Evolutionary conservation across 2,329 filamentous ascomycete genomes (phyloP), one percentile per base, ranked within the genome.

Genomic region (Monosporascus sp.): DNA sequence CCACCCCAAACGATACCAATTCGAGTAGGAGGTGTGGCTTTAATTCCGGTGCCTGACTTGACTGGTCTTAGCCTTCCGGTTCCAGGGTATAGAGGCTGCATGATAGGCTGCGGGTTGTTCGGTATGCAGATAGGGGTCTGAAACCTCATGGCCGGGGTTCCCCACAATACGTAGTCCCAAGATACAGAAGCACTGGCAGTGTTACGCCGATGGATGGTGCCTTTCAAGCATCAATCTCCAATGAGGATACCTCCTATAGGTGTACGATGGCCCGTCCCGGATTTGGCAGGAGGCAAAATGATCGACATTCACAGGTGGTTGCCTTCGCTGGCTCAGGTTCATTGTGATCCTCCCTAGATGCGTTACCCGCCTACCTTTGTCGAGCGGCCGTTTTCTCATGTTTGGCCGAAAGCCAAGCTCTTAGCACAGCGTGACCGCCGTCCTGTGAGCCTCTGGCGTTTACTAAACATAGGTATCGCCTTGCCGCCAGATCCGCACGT

Each of bases 1-100:
- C 64, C 62, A 61, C 60, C 60, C 48, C 51, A 46, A 39, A 50
- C 59, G 59, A 60, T 66, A 60, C 63, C 64, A 27, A 59, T 60
- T 66, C 48, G 18, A 60, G 64, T 52, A 66, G 64, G 63, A 65
- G 62, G 51, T 54, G 57, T 50, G 38, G 47, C 22, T 48, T 34
- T 51, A 52, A 24, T 53, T 41, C 45, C 48, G 47, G 47, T 53
- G 50, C 57, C 57, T 57, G 55, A 56, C 52, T 46, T 18, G 39
- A 47, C 50, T 52, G 47, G 37, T 39, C 34, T 34, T 52, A 36
- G 17, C 47, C 36, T 48, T 41, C 36, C 54, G 41, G 54, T 50
- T 52, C 53, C 53, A 54, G 54, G 54, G 6, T 9, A 9, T 25
- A n/a, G n/a, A 31, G 11, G 42, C 11, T 14, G 22, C 42, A 25